Conservation (phyloP, 441 rosid species). For the Viola pubescens region DNA sequence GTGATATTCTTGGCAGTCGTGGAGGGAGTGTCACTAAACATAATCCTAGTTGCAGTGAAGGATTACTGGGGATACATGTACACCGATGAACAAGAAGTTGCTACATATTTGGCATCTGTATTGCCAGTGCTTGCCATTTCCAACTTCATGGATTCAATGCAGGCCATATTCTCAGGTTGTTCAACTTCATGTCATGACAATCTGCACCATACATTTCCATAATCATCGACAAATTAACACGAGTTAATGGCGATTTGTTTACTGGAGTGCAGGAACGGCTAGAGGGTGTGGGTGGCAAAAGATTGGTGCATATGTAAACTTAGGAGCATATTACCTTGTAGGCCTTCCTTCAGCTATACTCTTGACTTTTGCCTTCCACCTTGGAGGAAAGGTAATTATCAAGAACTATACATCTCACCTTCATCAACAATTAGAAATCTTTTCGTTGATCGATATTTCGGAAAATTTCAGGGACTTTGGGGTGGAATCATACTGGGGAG, state of each 20-base stretch:
- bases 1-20: too few species aligned
- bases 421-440: not conserved
- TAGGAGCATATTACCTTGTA: slow-evolving; percentile 42
- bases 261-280: slow-evolving; percentile 36
- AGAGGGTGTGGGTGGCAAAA: slow-evolving; percentile 71
- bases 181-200: not conserved
- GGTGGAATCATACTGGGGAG: slow-evolving; percentile 34
- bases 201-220: too few species aligned
- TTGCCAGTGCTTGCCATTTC: slow-evolving; percentile 41
- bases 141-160: slow-evolving; percentile 45
- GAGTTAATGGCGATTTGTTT: too few species aligned
- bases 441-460: not conserved
- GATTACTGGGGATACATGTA: slow-evolving; percentile 24
- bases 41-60: slow-evolving; percentile 18
- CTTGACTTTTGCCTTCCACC: slow-evolving; percentile 35
- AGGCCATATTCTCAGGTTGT: slow-evolving; percentile 52
- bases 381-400: slow-evolving; percentile 31
- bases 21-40: not conserved
- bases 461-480: slow-evolving; percentile 31
- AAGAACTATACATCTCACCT: not conserved
- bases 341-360: slow-evolving; percentile 43
- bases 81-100: slow-evolving; percentile 25
- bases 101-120: slow-evolving; percentile 24
- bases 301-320: slow-evolving; percentile 39
- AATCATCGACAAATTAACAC: too few species aligned